A percentile compares a stretch with the other conserved stretches of the same genome.
These are phyloP conservation scores for Cryptococcus sp. DNA, from an alignment of 1,284 basidiomycete genomes.

Conservation along the genomic window DNA sequence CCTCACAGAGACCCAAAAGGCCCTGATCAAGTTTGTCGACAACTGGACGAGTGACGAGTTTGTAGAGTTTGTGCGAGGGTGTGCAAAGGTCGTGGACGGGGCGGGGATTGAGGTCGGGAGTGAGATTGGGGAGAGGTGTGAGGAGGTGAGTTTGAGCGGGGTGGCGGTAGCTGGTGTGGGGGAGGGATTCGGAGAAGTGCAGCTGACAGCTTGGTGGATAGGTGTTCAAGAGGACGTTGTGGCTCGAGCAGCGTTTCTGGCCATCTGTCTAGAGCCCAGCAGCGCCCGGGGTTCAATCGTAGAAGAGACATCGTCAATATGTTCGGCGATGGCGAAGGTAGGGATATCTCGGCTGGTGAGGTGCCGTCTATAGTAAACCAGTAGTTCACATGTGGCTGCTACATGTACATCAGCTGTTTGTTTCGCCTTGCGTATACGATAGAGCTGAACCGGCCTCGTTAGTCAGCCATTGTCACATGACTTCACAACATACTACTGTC, in stretches of 20 bases:
- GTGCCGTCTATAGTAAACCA: too few species aligned
- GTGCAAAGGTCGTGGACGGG: conserved; percentile 58
- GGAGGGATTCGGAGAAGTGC: background rate
- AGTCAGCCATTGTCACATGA: too few species aligned
- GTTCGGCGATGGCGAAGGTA: background rate
- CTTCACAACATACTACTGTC: too few species aligned
- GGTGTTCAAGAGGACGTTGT: conserved; percentile 25
- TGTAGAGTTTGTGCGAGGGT: conserved; percentile 58
- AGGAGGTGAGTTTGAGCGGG: conserved; percentile 53
- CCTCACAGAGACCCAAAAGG: conserved; percentile 39
- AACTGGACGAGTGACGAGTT: conserved; percentile 68
- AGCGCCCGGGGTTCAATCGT: background rate
- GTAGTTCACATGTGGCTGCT: too few species aligned
- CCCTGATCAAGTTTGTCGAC: conserved; percentile 56
- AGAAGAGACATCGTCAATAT: background rate
- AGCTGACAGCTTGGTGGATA: conserved; percentile 1
- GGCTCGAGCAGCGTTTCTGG: conserved; percentile 33
- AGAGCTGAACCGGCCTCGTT: too few species aligned
- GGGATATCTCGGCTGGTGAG: too few species aligned
- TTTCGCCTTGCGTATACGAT: too few species aligned
- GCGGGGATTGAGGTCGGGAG: conserved; percentile 52
- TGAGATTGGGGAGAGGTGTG: conserved; percentile 53
- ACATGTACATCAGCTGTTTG: too few species aligned
- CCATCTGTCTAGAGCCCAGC: conserved; percentile 10
- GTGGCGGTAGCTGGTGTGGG: background rate